A percentile compares a stretch with the other conserved stretches of the same genome.
Evolutionary conservation across 495 filamentous ascomycete species (phyloP).

Genomic region (Talaromyces ruber): DNA sequence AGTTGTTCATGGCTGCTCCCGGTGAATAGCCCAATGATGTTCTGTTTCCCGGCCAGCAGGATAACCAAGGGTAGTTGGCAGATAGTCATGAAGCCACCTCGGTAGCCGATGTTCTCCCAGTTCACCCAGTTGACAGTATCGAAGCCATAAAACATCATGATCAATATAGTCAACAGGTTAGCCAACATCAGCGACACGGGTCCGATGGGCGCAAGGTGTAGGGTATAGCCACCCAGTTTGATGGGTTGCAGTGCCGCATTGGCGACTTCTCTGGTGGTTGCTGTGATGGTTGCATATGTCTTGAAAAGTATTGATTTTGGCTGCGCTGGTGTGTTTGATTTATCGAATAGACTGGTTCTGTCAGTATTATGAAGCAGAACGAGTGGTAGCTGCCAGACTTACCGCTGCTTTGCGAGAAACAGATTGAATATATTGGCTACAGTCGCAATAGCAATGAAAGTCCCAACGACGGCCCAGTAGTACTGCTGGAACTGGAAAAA

Average conservation of each 20-base stretch:
- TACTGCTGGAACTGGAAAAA: constrained; percentile 40
- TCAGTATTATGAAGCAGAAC: background rate
- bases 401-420: constrained; percentile 41
- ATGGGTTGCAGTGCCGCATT: constrained; percentile 52
- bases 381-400: background rate
- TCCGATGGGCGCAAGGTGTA: constrained; percentile 40
- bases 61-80: constrained; percentile 79
- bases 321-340: constrained; percentile 47
- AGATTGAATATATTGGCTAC: constrained; percentile 40
- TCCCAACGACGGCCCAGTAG: constrained; percentile 56
- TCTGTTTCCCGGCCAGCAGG: constrained; percentile 71
- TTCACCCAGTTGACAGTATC: constrained; percentile 29
- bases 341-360: constrained; percentile 17
- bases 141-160: constrained; percentile 35
- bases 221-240: constrained; percentile 30
- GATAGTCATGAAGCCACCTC: constrained; percentile 66
- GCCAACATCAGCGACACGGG: constrained; percentile 26
- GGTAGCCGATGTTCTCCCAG: constrained; percentile 68
- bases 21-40: constrained; percentile 57
- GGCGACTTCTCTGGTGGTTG: constrained; percentile 56
- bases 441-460: constrained; percentile 42
- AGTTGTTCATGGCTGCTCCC: constrained; percentile 67
- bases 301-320: constrained; percentile 49
- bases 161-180: constrained; percentile 28
- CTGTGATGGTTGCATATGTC: constrained; percentile 58